Evolutionary conservation across 805 yeast species (phyloP).

Genomic region (Candida multigemmis): DNA sequence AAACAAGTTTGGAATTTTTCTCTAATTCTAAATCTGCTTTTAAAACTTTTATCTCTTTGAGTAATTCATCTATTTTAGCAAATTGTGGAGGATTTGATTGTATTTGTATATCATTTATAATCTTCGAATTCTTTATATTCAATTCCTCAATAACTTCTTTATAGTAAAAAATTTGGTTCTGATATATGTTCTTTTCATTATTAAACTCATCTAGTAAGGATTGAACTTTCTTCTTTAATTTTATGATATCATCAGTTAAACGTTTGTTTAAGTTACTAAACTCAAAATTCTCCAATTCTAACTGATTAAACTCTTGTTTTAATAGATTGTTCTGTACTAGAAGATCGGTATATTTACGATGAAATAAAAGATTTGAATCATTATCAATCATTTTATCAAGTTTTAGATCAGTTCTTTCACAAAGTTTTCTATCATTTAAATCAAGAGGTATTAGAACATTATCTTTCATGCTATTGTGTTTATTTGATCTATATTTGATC

Average conservation of each 20-base stretch:
- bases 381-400: slow-evolving; percentile 2
- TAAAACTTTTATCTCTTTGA: slow-evolving; percentile 29
- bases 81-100: slow-evolving; percentile 6
- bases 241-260: too few relatives aligned
- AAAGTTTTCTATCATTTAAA: background rate
- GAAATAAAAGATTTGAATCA: slow-evolving; percentile 7
- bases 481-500: background rate
- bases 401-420: background rate
- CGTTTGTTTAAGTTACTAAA: too few relatives aligned
- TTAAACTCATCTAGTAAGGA: too few relatives aligned
- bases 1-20: slow-evolving; percentile 39
- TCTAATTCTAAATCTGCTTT: slow-evolving; percentile 46
- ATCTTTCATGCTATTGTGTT: background rate
- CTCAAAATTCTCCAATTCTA: too few relatives aligned
- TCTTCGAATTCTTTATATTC: slow-evolving; percentile 5
- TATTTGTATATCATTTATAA: slow-evolving; percentile 3
- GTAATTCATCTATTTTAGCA: slow-evolving; percentile 18
- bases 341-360: slow-evolving; percentile 21
- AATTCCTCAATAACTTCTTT: slow-evolving; percentile 21
- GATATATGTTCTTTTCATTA: too few relatives aligned
- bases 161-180: slow-evolving; percentile 21
- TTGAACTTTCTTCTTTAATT: too few relatives aligned
- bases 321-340: slow-evolving; percentile 16
- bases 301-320: slow-evolving; percentile 16
- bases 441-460: background rate